phyloP scores from a whole-genome alignment of 495 filamentous ascomycete species.

The Hyaloscypha variabilis region DNA sequence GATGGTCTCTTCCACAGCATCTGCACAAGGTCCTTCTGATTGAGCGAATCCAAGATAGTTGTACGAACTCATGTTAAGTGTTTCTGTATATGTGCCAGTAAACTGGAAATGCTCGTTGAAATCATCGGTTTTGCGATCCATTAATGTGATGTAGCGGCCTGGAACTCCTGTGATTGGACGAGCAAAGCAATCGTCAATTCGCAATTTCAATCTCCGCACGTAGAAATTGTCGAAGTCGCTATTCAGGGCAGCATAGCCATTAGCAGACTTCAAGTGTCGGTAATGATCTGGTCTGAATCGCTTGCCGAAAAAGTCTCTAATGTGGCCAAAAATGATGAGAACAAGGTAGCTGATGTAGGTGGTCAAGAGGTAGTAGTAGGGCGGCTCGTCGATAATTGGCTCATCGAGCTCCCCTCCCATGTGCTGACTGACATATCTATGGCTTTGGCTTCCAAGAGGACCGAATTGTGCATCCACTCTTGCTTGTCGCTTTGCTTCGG shows the following conservation, averaged over 20 bases:
- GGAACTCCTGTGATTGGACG: slow-evolving; percentile 91
- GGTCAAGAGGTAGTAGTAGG: slow-evolving; percentile 94
- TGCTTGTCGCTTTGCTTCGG: slow-evolving; percentile 73
- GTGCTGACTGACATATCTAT: slow-evolving; percentile 86
- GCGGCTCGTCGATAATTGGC: slow-evolving; percentile 91
- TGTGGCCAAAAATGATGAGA: slow-evolving; percentile 91
- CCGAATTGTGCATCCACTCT: slow-evolving; percentile 91
- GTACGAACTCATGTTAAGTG: slow-evolving; percentile 97
- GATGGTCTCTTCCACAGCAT: slow-evolving; percentile 83
- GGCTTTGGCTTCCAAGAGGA: slow-evolving; percentile 74
- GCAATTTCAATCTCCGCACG: slow-evolving; percentile 85
- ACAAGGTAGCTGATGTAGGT: slow-evolving; percentile 98
- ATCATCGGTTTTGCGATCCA: slow-evolving; percentile 86
- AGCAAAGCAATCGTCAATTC: slow-evolving; percentile 96
- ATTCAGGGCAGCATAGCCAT: slow-evolving; percentile 96
- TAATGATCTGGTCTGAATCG: slow-evolving; percentile 82
- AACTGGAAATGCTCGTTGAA: slow-evolving; percentile 86
- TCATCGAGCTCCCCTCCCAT: slow-evolving; percentile 75
- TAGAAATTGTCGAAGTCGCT: slow-evolving; percentile 99
- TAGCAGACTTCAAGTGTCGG: slow-evolving; percentile 74
- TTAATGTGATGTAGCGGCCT: slow-evolving; percentile 87
- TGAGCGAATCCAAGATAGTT: slow-evolving; percentile 99
- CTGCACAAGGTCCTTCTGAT: slow-evolving; percentile 95
- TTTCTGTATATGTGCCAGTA: slow-evolving; percentile 91
- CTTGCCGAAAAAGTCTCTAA: slow-evolving; percentile 98